Percentiles rank a stretch among this genome's conserved stretches.
Conservation (phyloP, 2,329 filamentous ascomycete genomes). For the Myriosclerotinia scirpicola region DNA sequence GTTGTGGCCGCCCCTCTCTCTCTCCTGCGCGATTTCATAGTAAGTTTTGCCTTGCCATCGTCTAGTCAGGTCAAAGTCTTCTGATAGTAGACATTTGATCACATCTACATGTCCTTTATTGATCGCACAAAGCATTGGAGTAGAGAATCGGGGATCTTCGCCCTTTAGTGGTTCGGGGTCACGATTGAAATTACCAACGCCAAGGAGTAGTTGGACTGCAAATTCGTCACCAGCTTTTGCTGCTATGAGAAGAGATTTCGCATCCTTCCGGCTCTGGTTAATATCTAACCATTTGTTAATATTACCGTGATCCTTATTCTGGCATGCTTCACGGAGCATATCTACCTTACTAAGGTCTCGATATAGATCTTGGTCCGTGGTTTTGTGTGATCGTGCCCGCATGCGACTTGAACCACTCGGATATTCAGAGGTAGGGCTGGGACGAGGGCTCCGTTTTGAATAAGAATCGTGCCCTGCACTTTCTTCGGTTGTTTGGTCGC, state of each 20-base stretch:
- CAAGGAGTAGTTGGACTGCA: slow-evolving; percentile 46
- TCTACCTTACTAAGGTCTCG: slow-evolving; percentile 56
- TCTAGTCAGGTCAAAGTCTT: slow-evolving; percentile 82
- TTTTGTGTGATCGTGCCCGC: slow-evolving; percentile 56
- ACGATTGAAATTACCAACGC: slow-evolving; percentile 54
- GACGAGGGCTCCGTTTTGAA: slow-evolving; percentile 58
- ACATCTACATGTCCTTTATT: slow-evolving; percentile 85
- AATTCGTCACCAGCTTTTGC: slow-evolving; percentile 85
- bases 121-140: slow-evolving; percentile 91
- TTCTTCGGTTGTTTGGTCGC: slow-evolving; percentile 46
- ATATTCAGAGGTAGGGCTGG: slow-evolving; percentile 50
- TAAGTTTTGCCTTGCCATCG: slow-evolving; percentile 76
- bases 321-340: slow-evolving; percentile 56
- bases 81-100: slow-evolving; percentile 74
- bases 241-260: slow-evolving; percentile 85
- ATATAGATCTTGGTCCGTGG: slow-evolving; percentile 62
- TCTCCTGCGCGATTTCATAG: slow-evolving; percentile 69
- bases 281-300: slow-evolving; percentile 62
- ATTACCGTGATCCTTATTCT: slow-evolving; percentile 60
- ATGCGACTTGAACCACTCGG: slow-evolving; percentile 45
- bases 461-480: slow-evolving; percentile 50
- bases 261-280: slow-evolving; percentile 58
- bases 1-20: slow-evolving; percentile 77
- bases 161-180: slow-evolving; percentile 66
- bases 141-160: slow-evolving; percentile 69